Percentiles rank a stretch among this genome's conserved stretches.
Evolutionary conservation across 805 yeast genomes (phyloP).

Genomic region (Helenozyma baotianmanensis): DNA sequence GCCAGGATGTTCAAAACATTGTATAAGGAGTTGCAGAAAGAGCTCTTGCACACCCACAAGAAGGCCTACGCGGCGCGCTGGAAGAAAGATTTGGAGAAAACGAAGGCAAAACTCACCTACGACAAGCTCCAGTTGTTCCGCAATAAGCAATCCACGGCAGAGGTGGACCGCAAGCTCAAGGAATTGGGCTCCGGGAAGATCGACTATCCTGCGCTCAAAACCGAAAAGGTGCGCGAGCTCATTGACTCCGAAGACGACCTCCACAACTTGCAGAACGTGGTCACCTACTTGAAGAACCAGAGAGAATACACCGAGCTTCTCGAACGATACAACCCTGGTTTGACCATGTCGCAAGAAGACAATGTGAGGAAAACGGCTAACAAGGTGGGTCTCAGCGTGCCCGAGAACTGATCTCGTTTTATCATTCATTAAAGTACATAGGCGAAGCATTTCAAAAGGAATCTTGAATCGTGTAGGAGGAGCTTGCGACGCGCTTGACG

Average conservation of each 20-base stretch:
- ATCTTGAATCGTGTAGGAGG: no score
- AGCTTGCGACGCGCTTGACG: constrained; percentile 5
- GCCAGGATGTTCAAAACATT: constrained; percentile 15
- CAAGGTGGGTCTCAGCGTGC: constrained; percentile 72
- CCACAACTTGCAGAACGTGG: constrained; percentile 52
- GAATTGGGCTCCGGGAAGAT: constrained; percentile 16
- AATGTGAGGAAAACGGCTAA: constrained; percentile 76
- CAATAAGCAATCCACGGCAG: constrained; percentile 30
- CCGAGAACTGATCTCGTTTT: constrained; percentile 17
- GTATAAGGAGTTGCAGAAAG: constrained; percentile 29
- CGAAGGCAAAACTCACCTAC: constrained; percentile 44
- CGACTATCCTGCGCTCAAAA: constrained; percentile 9
- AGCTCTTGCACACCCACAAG: constrained; percentile 34
- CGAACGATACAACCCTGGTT: constrained; percentile 84
- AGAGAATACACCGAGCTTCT: constrained; percentile 71
- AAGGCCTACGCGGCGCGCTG: constrained; percentile 34
- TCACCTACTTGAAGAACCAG: constrained; percentile 64
- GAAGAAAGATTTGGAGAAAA: constrained; percentile 39
- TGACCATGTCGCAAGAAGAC: constrained; percentile 71
- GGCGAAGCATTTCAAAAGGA: not conserved
- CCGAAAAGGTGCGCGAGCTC: constrained; percentile 1
- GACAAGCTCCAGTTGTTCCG: constrained; percentile 43
- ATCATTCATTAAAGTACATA: not conserved
- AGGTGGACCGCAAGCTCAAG: constrained; percentile 27
- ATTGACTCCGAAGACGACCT: constrained; percentile 9